These are phyloP conservation scores for Fusarium sp. DNA, from an alignment of 2,329 filamentous ascomycete species.

Conservation along the genomic window DNA sequence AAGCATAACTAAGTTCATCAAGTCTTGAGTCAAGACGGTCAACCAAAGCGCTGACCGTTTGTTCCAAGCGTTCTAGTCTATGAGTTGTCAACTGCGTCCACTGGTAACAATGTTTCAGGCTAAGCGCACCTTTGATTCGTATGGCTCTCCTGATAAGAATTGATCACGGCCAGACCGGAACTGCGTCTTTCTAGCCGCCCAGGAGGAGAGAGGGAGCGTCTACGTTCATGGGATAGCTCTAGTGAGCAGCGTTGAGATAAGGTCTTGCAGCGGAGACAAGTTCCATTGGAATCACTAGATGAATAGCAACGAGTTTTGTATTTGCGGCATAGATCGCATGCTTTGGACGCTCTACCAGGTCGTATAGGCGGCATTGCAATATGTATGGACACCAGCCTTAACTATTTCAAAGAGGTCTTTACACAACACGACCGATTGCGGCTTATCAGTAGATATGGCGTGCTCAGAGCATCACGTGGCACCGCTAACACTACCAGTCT, in stretches of 20 bases:
- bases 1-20: not conserved
- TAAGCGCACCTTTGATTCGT: constrained; percentile 12
- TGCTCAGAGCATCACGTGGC: constrained; percentile 27
- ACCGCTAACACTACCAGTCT: not conserved
- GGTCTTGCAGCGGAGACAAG: constrained; percentile 44
- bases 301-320: constrained; percentile 46
- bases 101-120: not conserved
- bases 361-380: constrained; percentile 39
- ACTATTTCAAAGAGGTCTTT: too few species aligned
- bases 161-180: fast-evolving
- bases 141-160: not conserved
- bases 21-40: constrained; percentile 31
- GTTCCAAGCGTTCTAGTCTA: constrained; percentile 31
- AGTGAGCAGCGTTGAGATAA: constrained; percentile 41
- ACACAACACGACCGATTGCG: not conserved
- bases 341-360: constrained; percentile 42
- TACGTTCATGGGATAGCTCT: not conserved
- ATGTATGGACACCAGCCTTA: too few species aligned
- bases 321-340: constrained; percentile 42
- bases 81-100: not conserved
- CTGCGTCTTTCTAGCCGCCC: not conserved
- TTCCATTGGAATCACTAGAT: constrained; percentile 5
- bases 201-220: not conserved
- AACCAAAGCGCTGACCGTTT: constrained; percentile 18
- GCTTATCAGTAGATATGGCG: constrained; percentile 20